Base-by-base conservation (phyloP, 108 stramenopile species). In the Mediolabrus comicus region DNA sequence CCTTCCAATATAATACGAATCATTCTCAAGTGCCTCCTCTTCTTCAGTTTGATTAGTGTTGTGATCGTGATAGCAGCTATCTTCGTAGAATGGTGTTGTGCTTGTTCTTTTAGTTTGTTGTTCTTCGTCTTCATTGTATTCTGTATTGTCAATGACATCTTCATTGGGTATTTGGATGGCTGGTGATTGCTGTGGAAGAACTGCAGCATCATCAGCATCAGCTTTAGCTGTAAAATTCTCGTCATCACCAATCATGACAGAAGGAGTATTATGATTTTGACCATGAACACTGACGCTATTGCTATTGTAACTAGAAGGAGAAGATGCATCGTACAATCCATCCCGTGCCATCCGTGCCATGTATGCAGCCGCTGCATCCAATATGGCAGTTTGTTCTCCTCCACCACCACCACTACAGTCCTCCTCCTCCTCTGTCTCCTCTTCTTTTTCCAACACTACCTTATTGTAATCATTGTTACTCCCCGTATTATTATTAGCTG, bases 361-460 rank as follows among this genome's bases (percentile, higher is more conserved):
- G 30, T 67, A 67, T 3, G 54, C 66, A 0, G 66, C 66, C 8
- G 66, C 66, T 13, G 51, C 66, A 38, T 67, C 66, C 66, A 67
- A 28, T 7, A 67, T 14, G 10, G 51, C 31, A 0, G 66, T 67
- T 26, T 67, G 53, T 39, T 65, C 64, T 39, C 64, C 64, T n/a
- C n/a, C n/a, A n/a, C n/a, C n/a, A n/a, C n/a, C n/a, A n/a, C n/a
- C n/a, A 10, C n/a, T 6, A 0, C 49, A 35, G 24, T 49, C 36
- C 30, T n/a, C 56, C 56, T 16, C 12, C 8, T 33, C 56, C 27
- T 34, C 56, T 11, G 16, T 16, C 29, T 57, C 56, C 56, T 57
- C 28, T 22, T 22, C 46, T 8, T n/a, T 14, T 24, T 49, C 46
- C 46, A 49, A 3, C 0, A 49, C 46, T 22, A 9, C 7, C 22